Conservation (phyloP, 1,139 yeast genomes). For the Waltiozyma sp. region DNA sequence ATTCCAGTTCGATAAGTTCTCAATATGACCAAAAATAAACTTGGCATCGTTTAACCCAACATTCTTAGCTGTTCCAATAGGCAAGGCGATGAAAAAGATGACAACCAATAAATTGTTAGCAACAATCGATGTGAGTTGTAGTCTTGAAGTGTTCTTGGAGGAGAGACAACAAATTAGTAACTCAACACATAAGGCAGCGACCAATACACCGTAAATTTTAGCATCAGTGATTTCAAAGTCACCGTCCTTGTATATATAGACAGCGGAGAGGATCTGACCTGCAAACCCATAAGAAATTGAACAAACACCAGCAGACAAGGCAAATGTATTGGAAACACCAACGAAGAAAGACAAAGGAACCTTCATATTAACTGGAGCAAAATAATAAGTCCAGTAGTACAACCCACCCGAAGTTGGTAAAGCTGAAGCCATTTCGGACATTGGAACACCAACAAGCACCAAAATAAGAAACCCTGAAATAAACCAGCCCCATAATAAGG, state of each 20-base stretch:
- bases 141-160: conserved; percentile 29
- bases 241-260: conserved; percentile 32
- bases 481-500: conserved; percentile 30
- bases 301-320: conserved; percentile 38
- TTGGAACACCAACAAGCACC: conserved; percentile 25
- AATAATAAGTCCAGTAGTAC: conserved; percentile 42
- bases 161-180: conserved; percentile 31
- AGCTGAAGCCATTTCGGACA: conserved; percentile 53
- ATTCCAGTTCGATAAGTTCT: conserved; percentile 42
- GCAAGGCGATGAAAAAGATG: conserved; percentile 48
- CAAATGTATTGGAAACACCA: conserved; percentile 42
- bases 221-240: conserved; percentile 30
- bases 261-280: conserved; percentile 34
- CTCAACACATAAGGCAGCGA: conserved; percentile 33
- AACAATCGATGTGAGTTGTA: conserved; percentile 44
- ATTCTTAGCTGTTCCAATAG: conserved; percentile 35
- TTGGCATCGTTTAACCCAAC: conserved; percentile 19
- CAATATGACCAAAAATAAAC: conserved; percentile 35
- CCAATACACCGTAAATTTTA: conserved; percentile 38
- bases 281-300: conserved; percentile 45
- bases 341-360: conserved; percentile 36
- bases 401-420: conserved; percentile 66
- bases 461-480: conserved; percentile 25
- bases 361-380: conserved; percentile 31
- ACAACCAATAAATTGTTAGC: conserved; percentile 39